Percentiles rank a stretch among this genome's conserved stretches.
Evolutionary conservation across 441 rosid genomes (phyloP).

Genomic region (Raphanus hybrid): DNA sequence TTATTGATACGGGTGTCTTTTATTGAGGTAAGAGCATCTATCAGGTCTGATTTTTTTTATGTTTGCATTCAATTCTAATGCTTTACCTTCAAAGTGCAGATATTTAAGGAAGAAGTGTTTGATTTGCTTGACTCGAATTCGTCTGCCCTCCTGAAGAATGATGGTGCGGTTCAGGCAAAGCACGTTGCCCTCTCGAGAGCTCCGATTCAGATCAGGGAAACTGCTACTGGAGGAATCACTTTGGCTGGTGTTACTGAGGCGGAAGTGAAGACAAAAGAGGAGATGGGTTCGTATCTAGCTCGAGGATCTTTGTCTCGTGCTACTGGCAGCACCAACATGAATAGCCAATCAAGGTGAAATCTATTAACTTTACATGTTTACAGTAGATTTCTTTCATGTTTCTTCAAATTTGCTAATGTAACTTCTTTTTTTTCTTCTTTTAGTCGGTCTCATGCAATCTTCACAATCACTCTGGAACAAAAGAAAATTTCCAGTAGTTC

Average conservation of each 20-base stretch:
- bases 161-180: conserved; percentile 50
- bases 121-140: conserved; percentile 84
- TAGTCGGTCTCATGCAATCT: conserved; percentile 99
- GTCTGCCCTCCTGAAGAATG: conserved; percentile 51
- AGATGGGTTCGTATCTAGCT: conserved; percentile 79
- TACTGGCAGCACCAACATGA: conserved; percentile 98
- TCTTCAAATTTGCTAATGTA: conserved; percentile 15
- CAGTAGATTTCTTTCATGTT: neutral
- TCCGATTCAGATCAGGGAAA: conserved; percentile 92
- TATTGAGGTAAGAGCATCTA: too few relatives aligned
- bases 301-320: conserved; percentile 90
- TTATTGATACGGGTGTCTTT: too few relatives aligned
- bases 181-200: conserved; percentile 57
- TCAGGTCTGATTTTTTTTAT: too few relatives aligned
- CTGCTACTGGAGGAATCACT: conserved; percentile 88
- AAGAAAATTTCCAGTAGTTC: conserved; percentile 60
- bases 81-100: conserved; percentile 47
- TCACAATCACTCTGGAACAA: conserved; percentile 92
- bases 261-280: conserved; percentile 88
- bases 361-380: conserved; percentile 1
- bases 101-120: conserved; percentile 95
- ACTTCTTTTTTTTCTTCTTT: conserved; percentile 9
- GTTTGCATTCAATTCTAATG: neutral
- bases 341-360: conserved; percentile 89
- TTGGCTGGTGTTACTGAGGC: conserved; percentile 96